These are phyloP conservation scores for Silybum marianum DNA, from an alignment of 129 eudicot genomes.

Conservation along the genomic window DNA sequence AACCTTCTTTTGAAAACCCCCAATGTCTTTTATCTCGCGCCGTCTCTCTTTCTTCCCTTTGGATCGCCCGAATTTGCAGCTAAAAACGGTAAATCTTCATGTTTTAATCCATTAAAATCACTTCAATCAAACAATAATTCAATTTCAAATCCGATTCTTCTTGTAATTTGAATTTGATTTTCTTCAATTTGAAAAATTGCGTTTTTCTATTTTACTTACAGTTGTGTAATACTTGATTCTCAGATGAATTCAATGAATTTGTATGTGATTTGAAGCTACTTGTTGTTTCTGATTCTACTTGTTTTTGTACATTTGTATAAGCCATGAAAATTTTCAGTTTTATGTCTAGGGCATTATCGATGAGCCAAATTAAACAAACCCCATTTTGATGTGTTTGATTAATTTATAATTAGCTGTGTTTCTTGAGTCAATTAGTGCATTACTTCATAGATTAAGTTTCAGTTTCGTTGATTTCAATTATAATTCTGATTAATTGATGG, in stretches of 20 bases:
- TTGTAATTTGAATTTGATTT: background rate
- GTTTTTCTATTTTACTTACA: background rate
- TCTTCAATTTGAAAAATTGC: background rate
- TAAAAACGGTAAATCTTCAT: conserved; percentile 22
- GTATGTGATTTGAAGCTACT: conserved; percentile 2
- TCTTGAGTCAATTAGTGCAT: background rate
- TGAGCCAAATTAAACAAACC: background rate
- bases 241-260: background rate
- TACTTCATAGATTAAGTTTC: background rate
- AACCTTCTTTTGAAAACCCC: conserved; percentile 36
- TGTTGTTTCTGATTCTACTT: background rate
- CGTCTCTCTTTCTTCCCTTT: conserved; percentile 31
- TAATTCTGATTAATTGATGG: background rate
- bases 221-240: background rate
- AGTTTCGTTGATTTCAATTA: background rate
- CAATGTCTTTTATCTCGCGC: conserved; percentile 36
- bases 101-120: background rate
- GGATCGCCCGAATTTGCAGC: conserved; percentile 20
- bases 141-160: background rate
- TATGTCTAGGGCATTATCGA: conserved; percentile 21
- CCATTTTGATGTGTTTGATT: background rate
- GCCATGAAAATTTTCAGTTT: background rate
- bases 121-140: background rate
- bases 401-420: background rate
- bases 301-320: background rate